A percentile compares a stretch with the other conserved stretches of the same genome.
These are phyloP conservation scores for Fraxinus nigra DNA, from an alignment of 305 asterid species.

Conservation along the genomic window DNA sequence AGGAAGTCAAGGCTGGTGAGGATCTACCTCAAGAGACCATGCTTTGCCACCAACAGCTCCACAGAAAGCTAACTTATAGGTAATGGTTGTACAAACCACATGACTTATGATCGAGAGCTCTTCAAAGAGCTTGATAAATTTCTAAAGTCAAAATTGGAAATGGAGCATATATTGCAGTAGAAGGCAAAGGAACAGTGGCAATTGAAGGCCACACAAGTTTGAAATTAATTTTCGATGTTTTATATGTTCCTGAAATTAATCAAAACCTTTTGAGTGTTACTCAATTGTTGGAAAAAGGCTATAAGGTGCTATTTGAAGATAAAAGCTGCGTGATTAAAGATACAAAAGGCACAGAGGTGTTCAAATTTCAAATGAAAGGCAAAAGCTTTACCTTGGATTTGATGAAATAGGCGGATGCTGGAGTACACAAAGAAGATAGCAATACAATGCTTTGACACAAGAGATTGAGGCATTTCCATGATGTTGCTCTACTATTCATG, in stretches of 20 bases:
- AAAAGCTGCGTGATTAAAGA: background rate
- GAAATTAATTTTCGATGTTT: no score
- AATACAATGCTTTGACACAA: background rate
- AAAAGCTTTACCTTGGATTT: conserved; percentile 1
- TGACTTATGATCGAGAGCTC: background rate
- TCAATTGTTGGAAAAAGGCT: no score
- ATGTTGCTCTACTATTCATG: background rate
- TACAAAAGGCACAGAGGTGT: background rate
- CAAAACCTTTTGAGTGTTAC: no score
- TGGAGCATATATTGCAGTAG: no score
- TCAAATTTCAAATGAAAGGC: background rate
- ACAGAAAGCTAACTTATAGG: background rate
- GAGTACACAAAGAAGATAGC: background rate
- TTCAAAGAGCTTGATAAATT: background rate
- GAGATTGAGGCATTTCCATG: background rate
- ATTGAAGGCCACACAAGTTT: no score
- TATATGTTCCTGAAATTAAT: no score
- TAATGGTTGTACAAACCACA: background rate
- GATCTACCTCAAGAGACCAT: background rate
- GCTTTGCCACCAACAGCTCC: background rate
- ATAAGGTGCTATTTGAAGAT: no score
- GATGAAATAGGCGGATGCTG: background rate
- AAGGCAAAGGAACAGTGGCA: no score
- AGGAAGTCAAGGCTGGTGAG: background rate
- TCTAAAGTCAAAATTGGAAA: background rate